phyloP scores from a whole-genome alignment of 495 filamentous ascomycete species.

The Massariosphaeria phaeospora region DNA sequence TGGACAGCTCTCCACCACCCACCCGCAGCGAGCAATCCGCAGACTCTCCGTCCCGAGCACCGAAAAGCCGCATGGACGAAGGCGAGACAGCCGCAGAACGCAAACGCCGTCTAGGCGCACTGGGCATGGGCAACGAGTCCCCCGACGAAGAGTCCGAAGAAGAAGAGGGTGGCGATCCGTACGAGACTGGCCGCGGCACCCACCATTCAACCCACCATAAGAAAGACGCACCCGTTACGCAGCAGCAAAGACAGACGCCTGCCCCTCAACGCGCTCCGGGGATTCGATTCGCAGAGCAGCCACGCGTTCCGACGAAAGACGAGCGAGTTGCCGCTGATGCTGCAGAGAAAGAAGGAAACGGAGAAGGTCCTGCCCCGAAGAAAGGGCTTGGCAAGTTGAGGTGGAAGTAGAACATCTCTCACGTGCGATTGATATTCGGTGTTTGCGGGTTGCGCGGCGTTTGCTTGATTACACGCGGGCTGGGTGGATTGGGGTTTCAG shows the following conservation, averaged over 20 bases:
- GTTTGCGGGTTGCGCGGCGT: too few relatives aligned
- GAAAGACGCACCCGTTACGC: conserved; percentile 38
- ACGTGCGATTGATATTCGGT: too few relatives aligned
- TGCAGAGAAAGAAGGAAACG: conserved; percentile 66
- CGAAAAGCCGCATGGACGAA: conserved; percentile 43
- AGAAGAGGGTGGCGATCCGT: conserved; percentile 48
- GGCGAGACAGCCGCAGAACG: conserved; percentile 80
- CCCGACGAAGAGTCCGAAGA: conserved; percentile 46
- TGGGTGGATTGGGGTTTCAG: too few relatives aligned
- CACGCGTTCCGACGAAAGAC: conserved; percentile 23
- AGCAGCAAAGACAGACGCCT: not conserved
- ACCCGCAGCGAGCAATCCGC: not conserved
- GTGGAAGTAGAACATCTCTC: conserved; percentile 18
- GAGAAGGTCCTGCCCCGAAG: conserved; percentile 60
- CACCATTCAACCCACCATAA: conserved; percentile 4
- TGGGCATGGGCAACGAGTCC: conserved; percentile 59
- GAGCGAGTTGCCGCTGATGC: conserved; percentile 58
- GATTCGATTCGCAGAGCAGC: conserved; percentile 49
- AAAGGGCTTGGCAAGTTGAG: conserved; percentile 52
- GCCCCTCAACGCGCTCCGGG: conserved; percentile 37
- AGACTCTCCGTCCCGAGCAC: conserved; percentile 10
- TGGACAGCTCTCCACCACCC: conserved; percentile 30
- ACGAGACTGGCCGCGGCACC: conserved; percentile 24
- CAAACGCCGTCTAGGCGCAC: conserved; percentile 73
- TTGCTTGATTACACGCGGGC: too few relatives aligned